A percentile compares a stretch with the other conserved stretches of the same genome.
These are phyloP conservation scores for Kuraishia floccosa DNA, from an alignment of 805 yeast genomes.

Conservation along the genomic window DNA sequence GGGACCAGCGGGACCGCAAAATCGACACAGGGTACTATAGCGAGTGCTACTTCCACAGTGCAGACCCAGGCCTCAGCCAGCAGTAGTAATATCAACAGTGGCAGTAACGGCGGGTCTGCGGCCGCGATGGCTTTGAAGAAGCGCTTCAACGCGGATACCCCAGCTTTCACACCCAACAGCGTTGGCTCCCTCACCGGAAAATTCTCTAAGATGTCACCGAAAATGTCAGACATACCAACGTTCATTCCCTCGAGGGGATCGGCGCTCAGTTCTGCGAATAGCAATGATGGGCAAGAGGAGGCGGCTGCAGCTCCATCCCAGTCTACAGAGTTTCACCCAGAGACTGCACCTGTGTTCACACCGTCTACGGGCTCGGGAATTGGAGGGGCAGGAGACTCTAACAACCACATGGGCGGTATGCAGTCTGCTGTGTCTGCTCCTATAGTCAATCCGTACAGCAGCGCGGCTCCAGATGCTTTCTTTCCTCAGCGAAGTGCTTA, in stretches of 20 bases:
- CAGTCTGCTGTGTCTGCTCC: background rate
- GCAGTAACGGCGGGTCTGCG: background rate
- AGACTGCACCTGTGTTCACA: constrained; percentile 17
- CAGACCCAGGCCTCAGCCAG: constrained; percentile 1
- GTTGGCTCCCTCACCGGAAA: constrained; percentile 16
- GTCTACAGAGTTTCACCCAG: constrained; percentile 13
- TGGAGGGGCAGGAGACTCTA: constrained; percentile 3
- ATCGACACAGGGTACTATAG: background rate
- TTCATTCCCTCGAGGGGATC: constrained; percentile 30
- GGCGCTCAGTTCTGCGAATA: background rate
- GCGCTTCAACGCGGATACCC: constrained; percentile 42
- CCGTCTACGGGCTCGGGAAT: too few species aligned
- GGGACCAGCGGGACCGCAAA: constrained; percentile 1
- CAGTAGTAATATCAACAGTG: background rate
- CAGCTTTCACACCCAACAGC: constrained; percentile 38
- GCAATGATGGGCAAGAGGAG: background rate
- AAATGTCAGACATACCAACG: constrained; percentile 31
- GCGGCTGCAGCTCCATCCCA: background rate
- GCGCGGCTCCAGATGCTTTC: constrained; percentile 13
- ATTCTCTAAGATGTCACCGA: constrained; percentile 36
- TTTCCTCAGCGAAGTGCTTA: constrained; percentile 23
- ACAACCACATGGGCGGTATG: background rate
- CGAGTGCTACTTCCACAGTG: background rate
- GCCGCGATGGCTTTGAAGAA: constrained; percentile 14
- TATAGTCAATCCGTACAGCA: background rate